These are phyloP conservation scores for Lactifluus subvellereus DNA, from an alignment of 768 basidiomycete species.

Conservation along the genomic window DNA sequence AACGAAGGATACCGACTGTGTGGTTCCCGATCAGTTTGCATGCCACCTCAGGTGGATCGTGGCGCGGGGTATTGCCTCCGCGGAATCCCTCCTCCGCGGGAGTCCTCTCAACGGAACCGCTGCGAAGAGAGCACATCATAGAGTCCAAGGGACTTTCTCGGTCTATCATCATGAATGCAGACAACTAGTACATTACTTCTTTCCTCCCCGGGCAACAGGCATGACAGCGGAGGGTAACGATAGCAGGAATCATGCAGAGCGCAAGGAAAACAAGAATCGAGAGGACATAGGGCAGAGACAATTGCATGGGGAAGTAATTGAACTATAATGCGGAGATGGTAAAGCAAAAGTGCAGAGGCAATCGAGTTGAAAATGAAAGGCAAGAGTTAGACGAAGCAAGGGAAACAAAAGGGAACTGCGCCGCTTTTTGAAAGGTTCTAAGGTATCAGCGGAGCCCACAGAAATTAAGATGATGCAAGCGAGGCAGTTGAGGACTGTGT, in stretches of 20 bases:
- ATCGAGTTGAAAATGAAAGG: not conserved
- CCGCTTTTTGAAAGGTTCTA: constrained; percentile 8
- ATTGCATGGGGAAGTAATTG: constrained; percentile 16
- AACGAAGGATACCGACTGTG: constrained; percentile 6
- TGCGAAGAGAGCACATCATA: not conserved
- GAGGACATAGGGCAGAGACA: constrained; percentile 18
- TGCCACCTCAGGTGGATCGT: constrained; percentile 4
- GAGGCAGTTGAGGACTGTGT: constrained; percentile 8
- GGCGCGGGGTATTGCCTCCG: constrained; percentile 7
- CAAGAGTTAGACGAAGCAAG: constrained; percentile 14
- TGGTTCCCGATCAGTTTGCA: constrained; percentile 21
- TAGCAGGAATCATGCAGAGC: constrained; percentile 18
- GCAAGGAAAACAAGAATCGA: constrained; percentile 14
- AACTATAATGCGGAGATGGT: constrained; percentile 24
- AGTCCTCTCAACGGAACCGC: not conserved
- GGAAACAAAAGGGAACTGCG: constrained; percentile 6
- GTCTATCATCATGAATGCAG: constrained; percentile 13
- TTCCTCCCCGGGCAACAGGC: constrained; percentile 10
- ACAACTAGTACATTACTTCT: constrained; percentile 20
- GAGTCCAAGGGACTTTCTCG: not conserved
- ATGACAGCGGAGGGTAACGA: constrained; percentile 16
- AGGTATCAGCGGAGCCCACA: constrained; percentile 20
- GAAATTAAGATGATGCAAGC: constrained; percentile 13
- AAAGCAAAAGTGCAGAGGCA: constrained; percentile 16
- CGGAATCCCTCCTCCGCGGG: constrained; percentile 2